A percentile compares a stretch with the other conserved stretches of the same genome.
phyloP scores from a whole-genome alignment of 805 yeast species.

The Saccharomycopsis sp. region DNA sequence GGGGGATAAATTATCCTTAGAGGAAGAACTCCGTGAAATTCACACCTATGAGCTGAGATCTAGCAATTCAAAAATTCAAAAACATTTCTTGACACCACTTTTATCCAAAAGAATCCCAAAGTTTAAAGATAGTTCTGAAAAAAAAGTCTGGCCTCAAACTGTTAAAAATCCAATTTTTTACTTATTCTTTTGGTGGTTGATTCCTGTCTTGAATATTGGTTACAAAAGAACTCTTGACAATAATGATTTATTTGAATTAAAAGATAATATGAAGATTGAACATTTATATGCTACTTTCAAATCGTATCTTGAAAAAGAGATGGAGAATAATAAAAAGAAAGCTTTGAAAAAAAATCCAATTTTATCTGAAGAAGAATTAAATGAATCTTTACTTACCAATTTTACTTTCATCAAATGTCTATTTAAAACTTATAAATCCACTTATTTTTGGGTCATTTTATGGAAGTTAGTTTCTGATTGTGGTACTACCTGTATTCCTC shows the following conservation, averaged over 20 bases:
- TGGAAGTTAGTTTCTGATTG: conserved; percentile 37
- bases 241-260: conserved; percentile 44
- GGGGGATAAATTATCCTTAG: no score
- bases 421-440: conserved; percentile 38
- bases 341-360: conserved; percentile 27
- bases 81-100: no score
- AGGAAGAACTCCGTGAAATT: no score
- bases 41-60: no score
- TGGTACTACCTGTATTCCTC: conserved; percentile 41
- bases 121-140: no score
- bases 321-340: conserved; percentile 24
- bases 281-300: conserved; percentile 29
- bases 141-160: conserved; percentile 35
- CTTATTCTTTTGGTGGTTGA: conserved; percentile 57
- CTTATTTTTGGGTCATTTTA: conserved; percentile 31
- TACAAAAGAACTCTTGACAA: conserved; percentile 62
- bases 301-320: conserved; percentile 24
- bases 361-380: conserved; percentile 30
- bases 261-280: conserved; percentile 33
- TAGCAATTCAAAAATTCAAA: no score
- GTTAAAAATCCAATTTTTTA: conserved; percentile 28
- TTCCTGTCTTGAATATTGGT: conserved; percentile 53
- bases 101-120: no score
- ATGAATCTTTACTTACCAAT: conserved; percentile 27
- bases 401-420: conserved; percentile 32